Base-by-base conservation (phyloP, 345 rosid species). In the Ailanthus altissimus region DNA sequence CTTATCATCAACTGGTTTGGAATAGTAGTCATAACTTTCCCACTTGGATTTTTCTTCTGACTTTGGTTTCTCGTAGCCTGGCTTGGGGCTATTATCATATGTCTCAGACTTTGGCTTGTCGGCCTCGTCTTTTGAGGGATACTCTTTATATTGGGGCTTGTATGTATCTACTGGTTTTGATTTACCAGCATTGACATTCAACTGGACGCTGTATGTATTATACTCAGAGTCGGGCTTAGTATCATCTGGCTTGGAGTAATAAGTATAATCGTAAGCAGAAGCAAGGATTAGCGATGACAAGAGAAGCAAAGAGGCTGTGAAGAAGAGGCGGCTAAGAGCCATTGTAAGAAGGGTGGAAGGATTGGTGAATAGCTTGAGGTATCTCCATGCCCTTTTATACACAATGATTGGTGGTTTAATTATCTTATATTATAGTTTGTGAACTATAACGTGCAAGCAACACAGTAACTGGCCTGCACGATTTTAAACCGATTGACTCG, bases 221-320 rank as follows among this genome's bases (percentile, higher is more conserved):
- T 58, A 8, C 42, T 58, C 53, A 14, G 65, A 23, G 26, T 26
- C 49, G 0, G 54, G 21, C 40, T 73, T 13, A 12, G 42, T 60
- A 32, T 2, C 47, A 38, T 26, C 15, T 75, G 63, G 63, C 10
- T 69, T 26, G 46, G 72, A 16, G 26, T 45, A 63, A 10, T 74
- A 68, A 13, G 76, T 47, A 66, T 57, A 71, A 57, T 76, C 83
- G 23, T 45, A 38, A 20, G 83, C 83, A 36, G 69, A 80, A 32
- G 62, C 79, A 61, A 68, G 15, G 21, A 57, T 51, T 32, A 58
- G 20, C 16, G 18, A 57, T 10, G 80, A 71, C 14, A 58, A 76
- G 36, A 80, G 57, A 71, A 76, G 14, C 72, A 64, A 70, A 45
- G 47, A 45, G 20, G 70, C n/a, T 61, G 56, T 7, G 23, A 61